Percentiles rank a stretch among this genome's conserved stretches.
Evolutionary conservation across 2,329 filamentous ascomycete genomes (phyloP).

Genomic region (Botrytis cinerea): DNA sequence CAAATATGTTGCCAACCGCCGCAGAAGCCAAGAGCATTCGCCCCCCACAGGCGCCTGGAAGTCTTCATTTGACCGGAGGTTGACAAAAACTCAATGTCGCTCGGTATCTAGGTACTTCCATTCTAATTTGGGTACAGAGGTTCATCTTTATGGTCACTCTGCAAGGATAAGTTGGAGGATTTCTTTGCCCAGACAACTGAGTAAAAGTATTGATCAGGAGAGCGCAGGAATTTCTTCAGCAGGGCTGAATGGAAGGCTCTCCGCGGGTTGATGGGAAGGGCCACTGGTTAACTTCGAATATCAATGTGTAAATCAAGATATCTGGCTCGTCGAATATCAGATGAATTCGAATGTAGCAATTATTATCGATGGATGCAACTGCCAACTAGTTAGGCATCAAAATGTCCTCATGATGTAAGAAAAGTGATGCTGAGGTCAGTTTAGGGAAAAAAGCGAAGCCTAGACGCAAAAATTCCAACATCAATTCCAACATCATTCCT

Average conservation of each 20-base stretch:
- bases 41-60: not conserved
- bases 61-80: not conserved
- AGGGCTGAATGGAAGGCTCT: not conserved
- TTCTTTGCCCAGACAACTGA: not conserved
- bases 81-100: not conserved
- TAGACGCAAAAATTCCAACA: not conserved
- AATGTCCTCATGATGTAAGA: too few species aligned
- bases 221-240: not conserved
- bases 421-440: not conserved
- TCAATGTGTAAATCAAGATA: not conserved
- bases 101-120: not conserved
- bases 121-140: not conserved
- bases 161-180: not conserved
- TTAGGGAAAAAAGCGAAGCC: not conserved
- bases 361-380: not conserved
- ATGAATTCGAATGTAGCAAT: not conserved
- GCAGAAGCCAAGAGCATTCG: not conserved
- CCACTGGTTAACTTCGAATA: not conserved
- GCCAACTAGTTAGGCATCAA: too few species aligned
- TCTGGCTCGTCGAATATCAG: not conserved
- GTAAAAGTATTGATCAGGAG: not conserved
- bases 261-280: not conserved
- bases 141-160: not conserved
- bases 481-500: not conserved
- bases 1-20: not conserved